Evolutionary conservation across 179 eudicot species (phyloP).

Genomic region (Amaranthus tricolor): DNA sequence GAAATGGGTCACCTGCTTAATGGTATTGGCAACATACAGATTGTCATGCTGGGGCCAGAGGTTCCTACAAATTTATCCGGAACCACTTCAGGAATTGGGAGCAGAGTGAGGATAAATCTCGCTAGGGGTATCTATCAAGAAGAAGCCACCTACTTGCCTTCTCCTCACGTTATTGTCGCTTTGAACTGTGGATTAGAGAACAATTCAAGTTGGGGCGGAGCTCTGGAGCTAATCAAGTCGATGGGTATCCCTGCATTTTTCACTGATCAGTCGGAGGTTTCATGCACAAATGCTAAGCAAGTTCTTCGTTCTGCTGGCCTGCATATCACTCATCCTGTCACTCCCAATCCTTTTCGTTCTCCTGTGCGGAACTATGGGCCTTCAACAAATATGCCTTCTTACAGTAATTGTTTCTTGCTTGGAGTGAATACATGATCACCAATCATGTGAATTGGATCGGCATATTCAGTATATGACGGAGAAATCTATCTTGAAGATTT

Average conservation of each 20-base stretch:
- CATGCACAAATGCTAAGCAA: conserved; percentile 47
- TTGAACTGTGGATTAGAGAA: conserved; percentile 40
- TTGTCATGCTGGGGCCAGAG: conserved; percentile 55
- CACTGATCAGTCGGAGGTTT: conserved; percentile 43
- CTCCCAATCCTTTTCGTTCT: conserved; percentile 53
- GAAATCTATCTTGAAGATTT: not conserved
- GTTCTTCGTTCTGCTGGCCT: conserved; percentile 43
- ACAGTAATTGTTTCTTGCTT: conserved; percentile 44
- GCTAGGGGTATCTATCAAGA: conserved; percentile 53
- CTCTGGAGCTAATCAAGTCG: conserved; percentile 39
- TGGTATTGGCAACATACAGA: conserved; percentile 41
- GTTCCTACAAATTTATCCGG: conserved; percentile 43
- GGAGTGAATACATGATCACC: conserved; percentile 41
- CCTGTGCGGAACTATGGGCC: conserved; percentile 35
- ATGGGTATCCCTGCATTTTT: conserved; percentile 37
- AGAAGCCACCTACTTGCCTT: conserved; percentile 38
- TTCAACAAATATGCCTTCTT: conserved; percentile 44
- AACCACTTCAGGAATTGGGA: conserved; percentile 42
- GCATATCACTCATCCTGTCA: conserved; percentile 40
- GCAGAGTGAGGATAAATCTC: conserved; percentile 43
- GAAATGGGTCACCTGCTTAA: conserved; percentile 52
- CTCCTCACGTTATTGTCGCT: conserved; percentile 45
- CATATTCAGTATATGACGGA: not conserved
- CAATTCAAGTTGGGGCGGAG: conserved; percentile 36
- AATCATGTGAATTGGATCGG: not conserved